Evolutionary conservation across 495 filamentous ascomycete genomes (phyloP).

Genomic region (Saxophila tyrrhenica): DNA sequence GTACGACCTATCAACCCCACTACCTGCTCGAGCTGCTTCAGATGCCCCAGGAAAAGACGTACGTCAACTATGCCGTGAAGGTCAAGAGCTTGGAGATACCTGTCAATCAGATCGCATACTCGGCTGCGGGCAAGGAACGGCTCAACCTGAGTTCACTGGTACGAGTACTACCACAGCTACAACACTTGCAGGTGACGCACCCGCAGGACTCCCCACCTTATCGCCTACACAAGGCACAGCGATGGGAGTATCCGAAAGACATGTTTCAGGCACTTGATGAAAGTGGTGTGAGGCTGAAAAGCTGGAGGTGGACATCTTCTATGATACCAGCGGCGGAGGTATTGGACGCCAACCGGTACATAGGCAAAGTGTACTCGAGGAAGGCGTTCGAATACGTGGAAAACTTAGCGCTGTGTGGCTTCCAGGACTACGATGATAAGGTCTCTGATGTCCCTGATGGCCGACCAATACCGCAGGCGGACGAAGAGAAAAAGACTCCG

Average conservation of each 20-base stretch:
- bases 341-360: conserved; percentile 40
- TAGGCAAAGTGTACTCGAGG: conserved; percentile 45
- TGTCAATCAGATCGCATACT: conserved; percentile 33
- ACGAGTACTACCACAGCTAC: conserved; percentile 36
- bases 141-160: conserved; percentile 36
- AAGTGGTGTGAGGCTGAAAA: conserved; percentile 40
- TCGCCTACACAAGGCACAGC: conserved; percentile 31
- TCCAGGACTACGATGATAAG: conserved; percentile 4
- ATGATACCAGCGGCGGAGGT: conserved; percentile 41
- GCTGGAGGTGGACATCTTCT: conserved; percentile 59
- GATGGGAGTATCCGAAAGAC: conserved; percentile 51
- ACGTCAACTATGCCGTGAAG: conserved; percentile 53
- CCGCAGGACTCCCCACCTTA: conserved; percentile 44
- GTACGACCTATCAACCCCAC: conserved; percentile 40
- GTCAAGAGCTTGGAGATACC: conserved; percentile 59
- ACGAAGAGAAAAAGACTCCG: neutral
- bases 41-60: conserved; percentile 28
- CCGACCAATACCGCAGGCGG: neutral
- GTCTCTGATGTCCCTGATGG: too few species aligned
- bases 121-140: conserved; percentile 26
- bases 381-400: conserved; percentile 45
- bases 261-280: conserved; percentile 47
- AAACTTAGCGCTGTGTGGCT: conserved; percentile 11
- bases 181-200: conserved; percentile 44
- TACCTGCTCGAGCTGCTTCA: conserved; percentile 39